Evolutionary conservation across 208 protist species (phyloP), one percentile per base, ranked within the genome.

Genomic region (Cochliopodium minus): DNA sequence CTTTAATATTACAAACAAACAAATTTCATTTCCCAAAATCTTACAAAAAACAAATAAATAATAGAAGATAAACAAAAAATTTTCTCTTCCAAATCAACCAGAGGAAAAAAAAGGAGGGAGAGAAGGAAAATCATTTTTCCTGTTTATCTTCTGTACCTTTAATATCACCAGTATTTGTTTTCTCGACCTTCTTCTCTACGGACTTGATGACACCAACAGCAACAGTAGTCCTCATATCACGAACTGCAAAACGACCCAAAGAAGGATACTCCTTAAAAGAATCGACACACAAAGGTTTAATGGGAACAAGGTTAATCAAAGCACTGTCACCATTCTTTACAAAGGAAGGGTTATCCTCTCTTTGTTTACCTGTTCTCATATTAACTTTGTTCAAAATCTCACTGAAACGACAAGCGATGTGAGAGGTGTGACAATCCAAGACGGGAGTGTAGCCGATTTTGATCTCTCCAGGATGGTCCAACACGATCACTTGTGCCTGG

Each of bases 391-490:
- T 74, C 15, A 62, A 45, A 49, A 78, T 64, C 47, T 54, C 65
- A 45, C 42, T 36, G 39, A 78, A 64, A 20, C 62, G 50, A 69
- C 67, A 74, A 6, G 73, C 71, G 4, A 64, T 42, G 57, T 67
- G 70, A 40, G 61, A 62, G 53, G 54, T 66, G 39, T 64, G 71
- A 43, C 70, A 62, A 55, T 71, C 64, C 47, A 61, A 65, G n/a
- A 78, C 64, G 2, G 73, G 73, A 26, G 68, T 70, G 68, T 78
- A 78, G 28, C 73, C 73, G n/a, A 52, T 1, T 49, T 68, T 70
- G 58, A 78, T 61, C 57, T 78, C 64, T 38, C 68, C 68, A 5
- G 73, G 73, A 46, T 67, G 61, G 38, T 76, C 66, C 52, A 76
- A 66, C 2, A 63, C 69, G 56, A 70, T 59, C 61, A 78, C 65